Evolutionary conservation across 352 stramenopile genomes (phyloP).

Genomic region (Hyphochytrium catenoides): DNA sequence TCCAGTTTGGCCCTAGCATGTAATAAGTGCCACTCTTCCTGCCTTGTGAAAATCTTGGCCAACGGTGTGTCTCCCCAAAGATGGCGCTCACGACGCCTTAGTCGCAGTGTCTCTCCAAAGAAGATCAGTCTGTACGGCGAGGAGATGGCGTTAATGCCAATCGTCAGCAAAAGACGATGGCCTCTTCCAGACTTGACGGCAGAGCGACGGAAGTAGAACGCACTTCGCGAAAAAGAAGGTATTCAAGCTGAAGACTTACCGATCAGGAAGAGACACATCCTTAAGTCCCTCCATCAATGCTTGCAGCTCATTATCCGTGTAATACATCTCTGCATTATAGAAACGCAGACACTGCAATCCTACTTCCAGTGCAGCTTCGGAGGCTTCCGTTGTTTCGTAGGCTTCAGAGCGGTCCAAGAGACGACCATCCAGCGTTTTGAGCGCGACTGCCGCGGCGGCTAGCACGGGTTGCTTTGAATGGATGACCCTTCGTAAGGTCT

Average conservation of each 20-base stretch:
- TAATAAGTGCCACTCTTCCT: constrained; percentile 87
- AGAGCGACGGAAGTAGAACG: too few relatives aligned
- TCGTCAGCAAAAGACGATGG: too few relatives aligned
- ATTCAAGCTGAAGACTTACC: too few relatives aligned
- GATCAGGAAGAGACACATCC: constrained; percentile 26
- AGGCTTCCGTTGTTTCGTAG: constrained; percentile 4
- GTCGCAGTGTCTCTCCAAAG: constrained; percentile 44
- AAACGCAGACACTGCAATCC: constrained; percentile 77
- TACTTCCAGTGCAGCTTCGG: constrained; percentile 12
- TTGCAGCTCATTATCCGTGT: constrained; percentile 74
- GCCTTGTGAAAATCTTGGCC: constrained; percentile 87
- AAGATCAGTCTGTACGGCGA: too few relatives aligned
- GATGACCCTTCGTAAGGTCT: constrained; percentile 86
- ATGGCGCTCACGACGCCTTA: constrained; percentile 83
- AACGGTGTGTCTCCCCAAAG: constrained; percentile 81
- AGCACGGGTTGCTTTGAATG: constrained; percentile 63
- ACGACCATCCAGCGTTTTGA: constrained; percentile 49
- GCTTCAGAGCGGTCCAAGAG: constrained; percentile 41
- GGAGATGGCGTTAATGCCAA: too few relatives aligned
- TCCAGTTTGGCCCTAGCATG: constrained; percentile 43
- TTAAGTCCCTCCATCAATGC: constrained; percentile 52
- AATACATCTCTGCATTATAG: constrained; percentile 97
- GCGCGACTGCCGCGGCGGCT: constrained; percentile 27
- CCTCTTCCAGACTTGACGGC: too few relatives aligned
- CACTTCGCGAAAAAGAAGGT: too few relatives aligned